Conservation (phyloP, 2,329 filamentous ascomycete genomes). For the Aspergillus tamarii region DNA sequence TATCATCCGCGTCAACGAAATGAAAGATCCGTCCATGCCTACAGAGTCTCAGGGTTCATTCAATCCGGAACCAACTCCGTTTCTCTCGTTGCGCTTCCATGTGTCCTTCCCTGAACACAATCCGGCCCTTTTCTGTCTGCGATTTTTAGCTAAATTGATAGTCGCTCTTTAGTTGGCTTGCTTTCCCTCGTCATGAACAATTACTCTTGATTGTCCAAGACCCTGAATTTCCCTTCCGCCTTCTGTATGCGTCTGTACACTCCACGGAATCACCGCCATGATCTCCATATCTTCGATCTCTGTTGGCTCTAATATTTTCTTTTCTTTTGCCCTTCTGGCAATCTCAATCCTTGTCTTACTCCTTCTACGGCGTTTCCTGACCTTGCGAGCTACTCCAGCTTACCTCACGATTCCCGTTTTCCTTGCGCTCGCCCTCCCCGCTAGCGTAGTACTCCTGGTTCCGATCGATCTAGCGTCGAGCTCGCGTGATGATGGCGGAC, state of each 20-base stretch:
- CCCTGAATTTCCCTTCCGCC: conserved; percentile 11
- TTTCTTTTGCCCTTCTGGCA: conserved; percentile 69
- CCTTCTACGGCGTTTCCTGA: conserved; percentile 85
- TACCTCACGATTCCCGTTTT: conserved; percentile 93
- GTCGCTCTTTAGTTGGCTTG: conserved; percentile 1
- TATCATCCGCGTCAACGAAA: conserved; percentile 12
- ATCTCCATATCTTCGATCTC: conserved; percentile 50
- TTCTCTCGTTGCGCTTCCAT: background rate
- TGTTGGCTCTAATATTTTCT: conserved; percentile 79
- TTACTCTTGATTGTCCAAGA: conserved; percentile 5
- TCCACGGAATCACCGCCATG: conserved; percentile 29
- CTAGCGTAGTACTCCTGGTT: conserved; percentile 86
- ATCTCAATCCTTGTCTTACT: conserved; percentile 79
- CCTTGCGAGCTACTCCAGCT: conserved; percentile 83
- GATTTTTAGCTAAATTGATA: background rate
- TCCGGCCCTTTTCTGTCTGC: background rate
- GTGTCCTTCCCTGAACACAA: background rate
- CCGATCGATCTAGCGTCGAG: conserved; percentile 94
- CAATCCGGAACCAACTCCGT: background rate
- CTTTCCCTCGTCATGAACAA: conserved; percentile 7
- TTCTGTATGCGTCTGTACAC: conserved; percentile 14
- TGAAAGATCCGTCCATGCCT: conserved; percentile 3
- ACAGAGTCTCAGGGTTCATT: background rate
- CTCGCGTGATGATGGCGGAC: conserved; percentile 70
- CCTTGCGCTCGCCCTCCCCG: conserved; percentile 89